Conservation (phyloP, 129 eudicot genomes). For the Flaveria sonorensis region DNA sequence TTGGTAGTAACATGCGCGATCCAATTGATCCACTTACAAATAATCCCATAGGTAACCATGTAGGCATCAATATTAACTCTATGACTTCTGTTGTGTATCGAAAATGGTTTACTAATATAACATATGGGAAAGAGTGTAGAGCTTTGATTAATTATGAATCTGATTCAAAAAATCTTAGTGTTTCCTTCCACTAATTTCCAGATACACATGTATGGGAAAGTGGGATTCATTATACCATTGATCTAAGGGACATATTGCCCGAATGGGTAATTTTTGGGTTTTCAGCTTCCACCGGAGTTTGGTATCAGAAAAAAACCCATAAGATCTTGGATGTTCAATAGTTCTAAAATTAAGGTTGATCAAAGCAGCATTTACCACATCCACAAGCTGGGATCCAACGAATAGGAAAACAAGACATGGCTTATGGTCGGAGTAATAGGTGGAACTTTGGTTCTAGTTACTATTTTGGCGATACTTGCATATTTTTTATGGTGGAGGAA, state of each 20-base stretch:
- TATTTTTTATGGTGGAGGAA: slow-evolving; percentile 20
- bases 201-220: background rate
- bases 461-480: slow-evolving; percentile 2
- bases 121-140: slow-evolving; percentile 15
- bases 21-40: slow-evolving; percentile 1
- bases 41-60: slow-evolving; percentile 18
- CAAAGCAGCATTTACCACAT: background rate
- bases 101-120: slow-evolving; percentile 23
- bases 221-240: slow-evolving; percentile 29
- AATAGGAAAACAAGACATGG: background rate
- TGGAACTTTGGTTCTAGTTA: slow-evolving; percentile 17
- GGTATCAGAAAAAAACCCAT: slow-evolving; percentile 16
- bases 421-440: slow-evolving; percentile 7
- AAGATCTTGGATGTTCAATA: slow-evolving; percentile 39
- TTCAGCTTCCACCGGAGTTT: slow-evolving; percentile 35
- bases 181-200: slow-evolving; percentile 20
- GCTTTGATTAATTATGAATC: slow-evolving; percentile 41
- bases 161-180: slow-evolving; percentile 27
- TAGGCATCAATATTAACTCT: slow-evolving; percentile 27
- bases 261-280: slow-evolving; percentile 46
- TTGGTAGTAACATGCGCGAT: slow-evolving; percentile 16
- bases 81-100: slow-evolving; percentile 8
- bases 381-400: background rate
- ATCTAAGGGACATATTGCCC: slow-evolving; percentile 30
- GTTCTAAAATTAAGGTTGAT: slow-evolving; percentile 1